Percentiles rank a stretch among this genome's conserved stretches.
Evolutionary conservation across 2,329 filamentous ascomycete species (phyloP).

Genomic region (Bimuria novae-zelandiae): DNA sequence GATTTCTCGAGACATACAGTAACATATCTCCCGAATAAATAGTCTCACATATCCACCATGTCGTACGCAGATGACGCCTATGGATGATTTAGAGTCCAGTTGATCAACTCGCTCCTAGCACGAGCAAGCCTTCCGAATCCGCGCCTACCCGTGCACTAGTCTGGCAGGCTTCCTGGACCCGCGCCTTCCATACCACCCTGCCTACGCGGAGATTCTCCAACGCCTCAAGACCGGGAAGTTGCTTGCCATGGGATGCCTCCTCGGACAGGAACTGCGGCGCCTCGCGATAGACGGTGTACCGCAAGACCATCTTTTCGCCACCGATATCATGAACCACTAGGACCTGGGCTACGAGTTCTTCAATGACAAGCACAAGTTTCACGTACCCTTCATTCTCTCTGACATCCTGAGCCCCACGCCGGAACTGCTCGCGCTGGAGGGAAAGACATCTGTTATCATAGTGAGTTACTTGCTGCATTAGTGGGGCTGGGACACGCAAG

Average conservation of each 20-base stretch:
- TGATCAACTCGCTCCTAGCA: background rate
- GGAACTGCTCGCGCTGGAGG: background rate
- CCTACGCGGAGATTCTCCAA: background rate
- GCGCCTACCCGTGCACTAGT: conserved; percentile 6
- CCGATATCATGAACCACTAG: background rate
- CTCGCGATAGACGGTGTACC: background rate
- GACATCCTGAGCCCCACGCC: background rate
- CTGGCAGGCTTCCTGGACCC: background rate
- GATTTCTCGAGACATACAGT: background rate
- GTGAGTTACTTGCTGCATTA: background rate
- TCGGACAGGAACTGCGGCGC: background rate
- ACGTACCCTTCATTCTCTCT: background rate
- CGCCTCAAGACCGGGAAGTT: background rate
- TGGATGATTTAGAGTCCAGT: no score
- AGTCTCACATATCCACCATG: background rate
- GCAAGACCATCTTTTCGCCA: background rate
- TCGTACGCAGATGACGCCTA: background rate
- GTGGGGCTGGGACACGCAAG: background rate
- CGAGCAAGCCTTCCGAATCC: background rate
- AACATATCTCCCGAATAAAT: background rate
- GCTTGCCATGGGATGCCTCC: background rate
- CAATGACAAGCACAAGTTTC: background rate
- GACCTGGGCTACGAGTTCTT: background rate
- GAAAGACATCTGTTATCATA: background rate
- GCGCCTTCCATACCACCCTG: background rate